These are phyloP conservation scores for Hyaloscypha bicolor DNA, from an alignment of 495 filamentous ascomycete species.

Conservation along the genomic window DNA sequence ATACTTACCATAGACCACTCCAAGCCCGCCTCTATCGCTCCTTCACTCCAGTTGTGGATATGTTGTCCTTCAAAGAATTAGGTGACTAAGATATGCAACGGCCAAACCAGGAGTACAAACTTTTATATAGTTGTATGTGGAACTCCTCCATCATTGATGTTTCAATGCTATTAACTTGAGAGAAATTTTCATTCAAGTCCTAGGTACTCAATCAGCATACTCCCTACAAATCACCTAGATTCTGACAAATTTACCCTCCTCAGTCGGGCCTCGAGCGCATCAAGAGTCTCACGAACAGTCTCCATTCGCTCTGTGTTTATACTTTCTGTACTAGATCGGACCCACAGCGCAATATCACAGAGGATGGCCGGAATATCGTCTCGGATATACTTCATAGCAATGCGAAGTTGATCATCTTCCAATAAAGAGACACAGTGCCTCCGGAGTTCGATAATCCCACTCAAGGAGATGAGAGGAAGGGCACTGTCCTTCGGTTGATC, in stretches of 20 bases:
- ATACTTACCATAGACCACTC: slow-evolving; percentile 8
- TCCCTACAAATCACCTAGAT: no score
- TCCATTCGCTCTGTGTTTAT: slow-evolving; percentile 37
- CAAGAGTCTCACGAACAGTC: slow-evolving; percentile 27
- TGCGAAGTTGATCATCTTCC: slow-evolving; percentile 37
- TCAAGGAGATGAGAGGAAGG: slow-evolving; percentile 37
- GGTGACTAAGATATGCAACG: slow-evolving; percentile 31
- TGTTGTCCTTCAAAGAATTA: slow-evolving; percentile 1
- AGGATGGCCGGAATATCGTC: slow-evolving; percentile 39
- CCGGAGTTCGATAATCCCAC: slow-evolving; percentile 38
- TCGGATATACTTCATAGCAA: slow-evolving; percentile 36
- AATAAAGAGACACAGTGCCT: slow-evolving; percentile 41
- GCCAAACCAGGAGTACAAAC: slow-evolving; percentile 23
- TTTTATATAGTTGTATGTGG: slow-evolving; percentile 6
- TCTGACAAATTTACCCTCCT: slow-evolving; percentile 25
- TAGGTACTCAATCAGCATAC: no score
- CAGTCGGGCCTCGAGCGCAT: slow-evolving; percentile 28
- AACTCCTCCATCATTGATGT: slow-evolving; percentile 17
- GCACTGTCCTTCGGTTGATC: slow-evolving; percentile 19
- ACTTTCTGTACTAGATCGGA: slow-evolving; percentile 39
- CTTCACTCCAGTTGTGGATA: slow-evolving; percentile 40
- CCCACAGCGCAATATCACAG: slow-evolving; percentile 41
- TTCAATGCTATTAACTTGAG: slow-evolving; percentile 10
- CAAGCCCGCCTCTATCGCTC: slow-evolving; percentile 30
- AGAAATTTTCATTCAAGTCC: slow-evolving; percentile 13